Base-by-base conservation (phyloP, 1,284 basidiomycete species). In the Laetiporus sulphureus region DNA sequence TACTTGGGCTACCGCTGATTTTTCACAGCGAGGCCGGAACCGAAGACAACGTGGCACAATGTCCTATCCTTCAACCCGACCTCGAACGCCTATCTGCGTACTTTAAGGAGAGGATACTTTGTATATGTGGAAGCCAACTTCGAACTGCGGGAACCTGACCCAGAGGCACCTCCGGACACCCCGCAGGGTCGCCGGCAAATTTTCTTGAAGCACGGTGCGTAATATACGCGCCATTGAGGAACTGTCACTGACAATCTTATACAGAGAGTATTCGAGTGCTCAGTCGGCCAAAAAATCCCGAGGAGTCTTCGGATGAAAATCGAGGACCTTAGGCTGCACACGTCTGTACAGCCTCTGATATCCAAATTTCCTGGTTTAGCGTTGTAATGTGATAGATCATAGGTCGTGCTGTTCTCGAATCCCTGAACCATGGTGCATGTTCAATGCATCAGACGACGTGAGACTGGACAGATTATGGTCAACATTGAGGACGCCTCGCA, bases 71-170 rank as follows among this genome's bases (percentile, higher is more conserved):
- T 91, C 68, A 65, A 65, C 21, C 69, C 78, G 6, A 10, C 36
- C 30, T 53, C 73, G 15, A 81, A 79, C 50, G 74, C 68, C 45
- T 86, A 73, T 54, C 72, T 91, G 22, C 69, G 67, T 44, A 76
- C 62, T 24, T 60, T 91, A 19, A 71, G 60, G 53, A 85, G 82
- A 50, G 89, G 88, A 3, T 66, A 73, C 34, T 75, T 69, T 42
- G 86, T 90, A 18, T 90, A 79, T 49, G 84, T 84, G 15, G 87
- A 90, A 57, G 79, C 85, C 22, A 72, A 69, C 51, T 87, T 73
- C 44, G 85, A 89, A 58, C 59, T 89, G 20, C 74, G 79, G 32
- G 85, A 90, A 48, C 72, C 84, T 5, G 80, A 83, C 36, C 58
- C 69, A 4, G 66, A 63, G 34, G 73, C 81, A 7, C 82, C 86